Percentiles rank a stretch among this genome's conserved stretches.
phyloP scores from a whole-genome alignment of 2,329 filamentous ascomycete species.

The Ophiobolus disseminans region DNA sequence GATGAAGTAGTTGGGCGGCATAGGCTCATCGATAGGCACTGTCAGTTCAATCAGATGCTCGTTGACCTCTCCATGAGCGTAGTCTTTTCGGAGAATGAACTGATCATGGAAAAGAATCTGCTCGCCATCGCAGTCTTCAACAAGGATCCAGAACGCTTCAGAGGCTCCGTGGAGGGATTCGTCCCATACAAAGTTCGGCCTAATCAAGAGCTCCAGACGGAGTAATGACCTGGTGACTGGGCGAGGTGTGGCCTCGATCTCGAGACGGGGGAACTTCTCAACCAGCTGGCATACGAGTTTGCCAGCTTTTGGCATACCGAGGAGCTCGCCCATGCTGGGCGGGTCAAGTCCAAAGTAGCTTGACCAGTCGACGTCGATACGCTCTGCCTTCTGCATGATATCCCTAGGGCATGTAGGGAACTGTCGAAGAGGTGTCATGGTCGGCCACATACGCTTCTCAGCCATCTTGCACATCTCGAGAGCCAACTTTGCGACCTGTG shows the following conservation, averaged over 20 bases:
- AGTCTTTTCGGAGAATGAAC: conserved; percentile 89
- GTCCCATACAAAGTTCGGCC: conserved; percentile 96
- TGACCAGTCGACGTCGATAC: conserved; percentile 91
- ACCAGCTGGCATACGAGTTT: conserved; percentile 85
- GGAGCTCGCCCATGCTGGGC: conserved; percentile 91
- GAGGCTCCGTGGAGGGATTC: conserved; percentile 84
- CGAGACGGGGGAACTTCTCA: conserved; percentile 89
- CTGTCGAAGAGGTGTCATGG: conserved; percentile 93
- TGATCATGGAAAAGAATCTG: conserved; percentile 94
- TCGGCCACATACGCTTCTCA: conserved; percentile 99
- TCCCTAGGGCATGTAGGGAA: conserved; percentile 81
- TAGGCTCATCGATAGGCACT: conserved; percentile 93
- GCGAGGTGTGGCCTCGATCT: conserved; percentile 91
- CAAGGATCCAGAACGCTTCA: conserved; percentile 95
- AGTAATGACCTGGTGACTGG: conserved; percentile 95
- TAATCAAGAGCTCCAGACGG: conserved; percentile 86
- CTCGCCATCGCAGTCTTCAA: conserved; percentile 97
- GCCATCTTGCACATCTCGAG: conserved; percentile 98
- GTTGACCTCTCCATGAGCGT: conserved; percentile 82
- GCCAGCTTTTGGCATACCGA: conserved; percentile 89
- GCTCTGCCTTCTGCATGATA: conserved; percentile 88
- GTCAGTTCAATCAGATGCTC: conserved; percentile 97
- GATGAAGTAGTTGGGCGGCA: conserved; percentile 99
- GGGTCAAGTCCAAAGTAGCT: conserved; percentile 97
- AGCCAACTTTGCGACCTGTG: conserved; percentile 88